Evolutionary conservation across 805 yeast species (phyloP), one percentile per base, ranked within the genome.

Genomic region (Hanseniaspora meyeri): DNA sequence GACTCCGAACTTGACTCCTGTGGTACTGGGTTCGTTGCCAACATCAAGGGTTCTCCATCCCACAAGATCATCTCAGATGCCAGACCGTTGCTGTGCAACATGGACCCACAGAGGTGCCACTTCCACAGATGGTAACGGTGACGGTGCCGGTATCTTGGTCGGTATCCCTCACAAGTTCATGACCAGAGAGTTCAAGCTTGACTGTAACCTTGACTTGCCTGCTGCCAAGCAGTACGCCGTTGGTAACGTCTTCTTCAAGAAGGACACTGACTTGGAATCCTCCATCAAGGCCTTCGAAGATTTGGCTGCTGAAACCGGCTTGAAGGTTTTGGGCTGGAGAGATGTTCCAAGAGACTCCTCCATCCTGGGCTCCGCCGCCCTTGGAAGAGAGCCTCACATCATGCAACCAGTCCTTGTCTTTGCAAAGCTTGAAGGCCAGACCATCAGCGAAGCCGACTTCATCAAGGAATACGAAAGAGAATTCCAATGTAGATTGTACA

Each of bases 21-120:
- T 77, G 98, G 98, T 74, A 97, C 93, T 51, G 98, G 98, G 60
- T 91, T 91, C 71, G 87, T 95, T 49, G 87, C 97, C 69, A 87
- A 91, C 74, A 85, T 90, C 73, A 87, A 89, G 70, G 97, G 97
- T 57, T 68, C 76, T 34, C 79, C 82, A 31, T 83, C 95, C 55
- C 98, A 93, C 74, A 89, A 90, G 68, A 88, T 91, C 63, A 89
- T 91, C 59, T 82, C 95, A 43, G 97, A 93, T 73, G 96, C 96
- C 43, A 76, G 81, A 62, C 81, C 79, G 67, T 74, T 91, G 65
- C 80, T 91, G 56, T 90, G 97, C 74, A 91, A 93, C 73, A 93
- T 91, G 98, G 87, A n/a, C 97, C 60, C 98, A 91, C 71, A 82
- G 98, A 74, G 98, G 98, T 68, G 97, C 97, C 43, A 96, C 90